Conservation (phyloP, 371 early-diverging fungal genomes). For the Lichtheimia corymbifera region DNA sequence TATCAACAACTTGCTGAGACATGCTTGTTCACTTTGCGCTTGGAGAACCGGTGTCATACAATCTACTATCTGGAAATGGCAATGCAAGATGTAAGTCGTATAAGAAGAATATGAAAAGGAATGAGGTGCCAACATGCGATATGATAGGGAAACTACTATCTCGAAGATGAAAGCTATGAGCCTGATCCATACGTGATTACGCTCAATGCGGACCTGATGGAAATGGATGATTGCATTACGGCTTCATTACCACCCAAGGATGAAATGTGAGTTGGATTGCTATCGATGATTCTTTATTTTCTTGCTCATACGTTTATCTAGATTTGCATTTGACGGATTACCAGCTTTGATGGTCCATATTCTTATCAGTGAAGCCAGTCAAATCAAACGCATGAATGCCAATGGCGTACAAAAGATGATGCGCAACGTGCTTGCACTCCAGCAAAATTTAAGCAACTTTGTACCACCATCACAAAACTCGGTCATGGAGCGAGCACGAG, state of each 20-base stretch:
- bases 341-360: constrained; percentile 74
- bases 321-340: constrained; percentile 84
- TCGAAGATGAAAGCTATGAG: constrained; percentile 74
- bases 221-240: constrained; percentile 72
- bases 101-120: background rate
- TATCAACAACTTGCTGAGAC: constrained; percentile 77
- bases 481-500: constrained; percentile 66
- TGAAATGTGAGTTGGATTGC: constrained; percentile 45
- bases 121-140: background rate
- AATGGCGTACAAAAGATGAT: constrained; percentile 80
- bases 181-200: constrained; percentile 87
- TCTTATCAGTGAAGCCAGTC: constrained; percentile 68
- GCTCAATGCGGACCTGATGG: constrained; percentile 78
- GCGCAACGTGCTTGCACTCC: constrained; percentile 81
- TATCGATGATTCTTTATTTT: background rate
- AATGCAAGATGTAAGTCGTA: constrained; percentile 75
- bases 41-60: constrained; percentile 86
- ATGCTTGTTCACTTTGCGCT: constrained; percentile 76
- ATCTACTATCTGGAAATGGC: constrained; percentile 90
- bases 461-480: constrained; percentile 65
- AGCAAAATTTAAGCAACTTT: constrained; percentile 87
- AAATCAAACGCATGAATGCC: constrained; percentile 73
- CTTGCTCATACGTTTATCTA: constrained; percentile 13
- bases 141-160: constrained; percentile 68
- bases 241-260: constrained; percentile 66